These are phyloP conservation scores for Hymenoscyphus linearis DNA, from an alignment of 2,329 filamentous ascomycete species.

Conservation along the genomic window DNA sequence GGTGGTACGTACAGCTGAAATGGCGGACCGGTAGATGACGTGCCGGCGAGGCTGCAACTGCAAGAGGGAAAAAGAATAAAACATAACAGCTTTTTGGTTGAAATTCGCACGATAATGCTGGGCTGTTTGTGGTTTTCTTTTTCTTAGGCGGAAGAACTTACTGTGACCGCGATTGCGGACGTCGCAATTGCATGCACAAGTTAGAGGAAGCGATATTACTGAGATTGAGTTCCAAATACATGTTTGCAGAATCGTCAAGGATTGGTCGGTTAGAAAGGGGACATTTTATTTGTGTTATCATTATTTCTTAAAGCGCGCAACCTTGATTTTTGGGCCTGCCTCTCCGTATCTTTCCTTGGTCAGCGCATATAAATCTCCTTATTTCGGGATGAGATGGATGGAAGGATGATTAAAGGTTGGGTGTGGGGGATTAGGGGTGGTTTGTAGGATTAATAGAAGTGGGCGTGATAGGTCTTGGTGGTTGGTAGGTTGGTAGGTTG, in stretches of 20 bases:
- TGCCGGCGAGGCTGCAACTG: neutral
- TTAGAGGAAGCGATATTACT: neutral
- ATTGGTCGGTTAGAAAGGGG: neutral
- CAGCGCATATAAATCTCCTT: neutral
- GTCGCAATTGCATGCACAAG: neutral
- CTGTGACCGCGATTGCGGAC: neutral
- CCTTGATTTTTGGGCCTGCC: neutral
- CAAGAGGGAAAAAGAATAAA: neutral
- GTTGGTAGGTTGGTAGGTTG: neutral
- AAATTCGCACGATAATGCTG: neutral
- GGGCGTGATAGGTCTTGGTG: neutral
- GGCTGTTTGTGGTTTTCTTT: neutral
- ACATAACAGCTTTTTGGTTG: neutral
- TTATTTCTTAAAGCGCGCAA: neutral
- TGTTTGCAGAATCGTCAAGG: neutral
- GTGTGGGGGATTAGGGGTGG: neutral
- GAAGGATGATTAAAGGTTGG: neutral
- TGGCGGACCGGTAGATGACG: neutral
- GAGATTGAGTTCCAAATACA: too few species aligned
- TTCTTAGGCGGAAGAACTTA: neutral
- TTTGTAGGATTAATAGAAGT: neutral
- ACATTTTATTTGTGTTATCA: neutral
- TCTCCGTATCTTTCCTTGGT: neutral
- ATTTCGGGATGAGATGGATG: neutral
- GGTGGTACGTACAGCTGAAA: neutral